A percentile compares a stretch with the other conserved stretches of the same genome.
These are phyloP conservation scores for Fennellomyces sp. DNA, from an alignment of 371 early-diverging fungal genomes.

Conservation along the genomic window DNA sequence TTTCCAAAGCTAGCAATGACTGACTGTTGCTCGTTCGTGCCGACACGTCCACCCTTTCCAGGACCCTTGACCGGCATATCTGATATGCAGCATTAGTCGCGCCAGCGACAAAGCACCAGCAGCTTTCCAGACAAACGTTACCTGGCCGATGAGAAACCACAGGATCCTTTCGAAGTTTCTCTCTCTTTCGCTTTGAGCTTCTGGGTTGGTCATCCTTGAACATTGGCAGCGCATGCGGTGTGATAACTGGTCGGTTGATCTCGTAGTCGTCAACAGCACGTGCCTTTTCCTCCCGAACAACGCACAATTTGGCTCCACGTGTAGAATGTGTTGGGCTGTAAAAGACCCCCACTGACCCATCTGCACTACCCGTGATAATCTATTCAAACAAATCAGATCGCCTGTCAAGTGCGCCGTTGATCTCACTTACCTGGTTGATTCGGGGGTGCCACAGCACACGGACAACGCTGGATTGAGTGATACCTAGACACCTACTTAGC, in stretches of 20 bases:
- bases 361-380: slow-evolving; percentile 77
- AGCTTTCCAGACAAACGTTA: slow-evolving; percentile 19
- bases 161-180: slow-evolving; percentile 79
- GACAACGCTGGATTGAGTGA: slow-evolving; percentile 71
- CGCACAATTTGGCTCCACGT: slow-evolving; percentile 81
- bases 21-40: slow-evolving; percentile 81
- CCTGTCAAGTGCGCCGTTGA: neutral
- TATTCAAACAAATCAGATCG: slow-evolving; percentile 12
- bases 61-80: slow-evolving; percentile 83
- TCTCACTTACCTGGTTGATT: slow-evolving; percentile 74
- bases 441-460: slow-evolving; percentile 85
- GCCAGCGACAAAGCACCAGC: too few relatives aligned
- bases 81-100: too few relatives aligned
- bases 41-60: slow-evolving; percentile 86
- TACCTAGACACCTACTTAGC: slow-evolving; percentile 23
- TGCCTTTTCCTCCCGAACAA: slow-evolving; percentile 65
- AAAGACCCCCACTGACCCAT: slow-evolving; percentile 75
- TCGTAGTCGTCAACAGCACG: slow-evolving; percentile 72
- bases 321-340: slow-evolving; percentile 76
- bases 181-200: slow-evolving; percentile 74
- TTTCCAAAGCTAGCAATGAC: slow-evolving; percentile 84
- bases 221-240: slow-evolving; percentile 88
- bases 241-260: slow-evolving; percentile 75
- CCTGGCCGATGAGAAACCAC: slow-evolving; percentile 74
- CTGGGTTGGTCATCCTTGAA: slow-evolving; percentile 76